phyloP scores from a whole-genome alignment of 164 flowering plant genomes.

The Cinnamomum chago region DNA sequence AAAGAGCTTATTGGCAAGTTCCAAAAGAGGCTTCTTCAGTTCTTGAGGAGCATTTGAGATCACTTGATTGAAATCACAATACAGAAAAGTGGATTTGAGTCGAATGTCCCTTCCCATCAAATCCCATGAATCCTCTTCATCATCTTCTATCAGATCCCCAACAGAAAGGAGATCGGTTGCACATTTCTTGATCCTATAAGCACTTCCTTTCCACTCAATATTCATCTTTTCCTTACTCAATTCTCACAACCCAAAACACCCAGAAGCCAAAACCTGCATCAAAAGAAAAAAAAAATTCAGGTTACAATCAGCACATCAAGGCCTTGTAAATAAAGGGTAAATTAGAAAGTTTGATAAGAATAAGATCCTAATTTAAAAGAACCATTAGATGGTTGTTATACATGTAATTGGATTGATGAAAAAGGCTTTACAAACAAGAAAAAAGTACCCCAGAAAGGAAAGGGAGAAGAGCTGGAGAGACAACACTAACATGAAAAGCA shows the following conservation, averaged over 20 bases:
- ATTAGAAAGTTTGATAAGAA: not conserved
- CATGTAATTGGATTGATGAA: not conserved
- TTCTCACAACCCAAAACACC: not conserved
- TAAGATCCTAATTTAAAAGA: not conserved
- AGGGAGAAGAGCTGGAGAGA: not conserved
- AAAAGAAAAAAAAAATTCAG: not conserved
- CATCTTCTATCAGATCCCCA: conserved; percentile 20
- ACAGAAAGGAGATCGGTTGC: conserved; percentile 26
- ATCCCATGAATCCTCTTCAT: conserved; percentile 30
- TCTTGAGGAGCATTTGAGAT: conserved; percentile 19
- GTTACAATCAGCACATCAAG: too few species aligned
- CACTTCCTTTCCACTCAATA: conserved; percentile 18
- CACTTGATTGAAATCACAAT: conserved; percentile 25
- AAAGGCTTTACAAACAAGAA: conserved; percentile 7
- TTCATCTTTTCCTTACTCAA: not conserved
- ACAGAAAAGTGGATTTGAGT: conserved; percentile 27
- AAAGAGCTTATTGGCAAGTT: conserved; percentile 26
- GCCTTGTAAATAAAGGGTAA: not conserved
- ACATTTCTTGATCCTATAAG: conserved; percentile 20
- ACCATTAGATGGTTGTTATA: not conserved
- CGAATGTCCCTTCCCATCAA: conserved; percentile 21
- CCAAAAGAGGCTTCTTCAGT: conserved; percentile 22
- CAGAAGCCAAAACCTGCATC: not conserved
- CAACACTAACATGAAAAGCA: not conserved
- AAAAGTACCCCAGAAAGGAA: conserved; percentile 3